Evolutionary conservation across 176 grass and related monocot species (phyloP).

Genomic region (Oropetium thomaeum): DNA sequence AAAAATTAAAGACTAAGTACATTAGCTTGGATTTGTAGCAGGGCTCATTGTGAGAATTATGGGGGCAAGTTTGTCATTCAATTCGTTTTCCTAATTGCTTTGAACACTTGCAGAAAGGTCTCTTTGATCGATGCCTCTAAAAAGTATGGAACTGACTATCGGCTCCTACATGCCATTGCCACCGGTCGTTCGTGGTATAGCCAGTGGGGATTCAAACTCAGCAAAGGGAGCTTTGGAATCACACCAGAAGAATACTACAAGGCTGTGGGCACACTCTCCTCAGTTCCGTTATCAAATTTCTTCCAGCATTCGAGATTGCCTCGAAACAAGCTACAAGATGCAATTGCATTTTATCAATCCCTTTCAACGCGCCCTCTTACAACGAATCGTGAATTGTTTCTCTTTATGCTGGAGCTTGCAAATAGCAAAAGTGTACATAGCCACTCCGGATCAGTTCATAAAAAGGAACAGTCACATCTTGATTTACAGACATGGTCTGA

Average conservation of each 20-base stretch:
- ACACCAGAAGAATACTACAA: conserved; percentile 47
- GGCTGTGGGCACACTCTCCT: conserved; percentile 46
- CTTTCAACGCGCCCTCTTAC: conserved; percentile 37
- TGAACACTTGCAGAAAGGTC: conserved; percentile 53
- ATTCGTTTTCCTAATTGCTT: not conserved
- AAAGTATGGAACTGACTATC: conserved; percentile 54
- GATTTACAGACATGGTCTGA: conserved; percentile 34
- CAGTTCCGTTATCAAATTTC: conserved; percentile 43
- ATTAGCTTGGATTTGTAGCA: no score
- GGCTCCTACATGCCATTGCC: conserved; percentile 48
- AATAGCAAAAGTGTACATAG: conserved; percentile 1
- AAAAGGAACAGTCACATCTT: conserved; percentile 19
- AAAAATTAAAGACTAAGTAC: no score
- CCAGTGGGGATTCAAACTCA: conserved; percentile 74
- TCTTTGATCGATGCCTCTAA: conserved; percentile 70
- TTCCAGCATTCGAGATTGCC: conserved; percentile 33
- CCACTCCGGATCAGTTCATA: not conserved
- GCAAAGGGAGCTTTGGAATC: conserved; percentile 59
- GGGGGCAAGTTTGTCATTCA: not conserved
- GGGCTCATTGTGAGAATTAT: no score
- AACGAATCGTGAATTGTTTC: conserved; percentile 58
- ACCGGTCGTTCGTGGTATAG: conserved; percentile 63
- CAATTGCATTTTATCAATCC: conserved; percentile 53
- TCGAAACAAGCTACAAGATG: conserved; percentile 45
- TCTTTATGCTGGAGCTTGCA: conserved; percentile 39